Base-by-base conservation (phyloP, 2,329 filamentous ascomycete genomes). In the Byssothecium circinans region DNA sequence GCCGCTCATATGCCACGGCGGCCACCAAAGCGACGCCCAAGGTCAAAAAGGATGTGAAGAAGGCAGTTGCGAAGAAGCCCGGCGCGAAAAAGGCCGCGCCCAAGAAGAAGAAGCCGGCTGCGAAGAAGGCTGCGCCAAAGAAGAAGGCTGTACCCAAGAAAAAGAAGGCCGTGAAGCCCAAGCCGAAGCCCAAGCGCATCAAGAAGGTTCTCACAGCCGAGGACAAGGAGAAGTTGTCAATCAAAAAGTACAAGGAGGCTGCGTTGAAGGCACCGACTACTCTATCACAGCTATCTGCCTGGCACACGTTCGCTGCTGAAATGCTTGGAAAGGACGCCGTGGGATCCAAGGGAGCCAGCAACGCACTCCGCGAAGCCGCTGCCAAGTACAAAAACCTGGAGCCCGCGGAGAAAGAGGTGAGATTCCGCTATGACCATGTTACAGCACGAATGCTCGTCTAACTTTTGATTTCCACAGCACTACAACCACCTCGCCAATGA, bases 401-500 rank as follows among this genome's bases (percentile, higher is more conserved):
- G 11, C 59, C 70, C 29, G 60, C 68, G 10, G 69, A 73, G 53
- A 52, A 41, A 23, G 71, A 73, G 60, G 70, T 8, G 37, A 19
- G 22, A 12, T 17, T 11, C 3, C 11, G 14, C 6, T 8, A 5
- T 32, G 12, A 8, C 29, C 29, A 32, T 12, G 10, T 6, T n/a
- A n/a, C 5, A 8, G 10, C 39, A 32, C 29, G 29, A 17, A 40
- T 54, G 58, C 19, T 17, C 30, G 5, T 12, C 30, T 38, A 18
- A 43, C 41, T n/a, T 2, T 23, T 35, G n/a, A 33, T n/a, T 25
- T 15, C 8, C 8, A 12, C 58, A 86, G 83, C 74, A 75, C 57
- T 80, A 78, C 63, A 77, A 80, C 56, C 76, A 79, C 40, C 54
- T 76, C 15, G 79, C 78, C 41, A 74, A 74, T 45, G 60, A 77